Evolutionary conservation across 345 rosid species (phyloP), one percentile per base, ranked within the genome.

Genomic region (Gossypium thurberi): DNA sequence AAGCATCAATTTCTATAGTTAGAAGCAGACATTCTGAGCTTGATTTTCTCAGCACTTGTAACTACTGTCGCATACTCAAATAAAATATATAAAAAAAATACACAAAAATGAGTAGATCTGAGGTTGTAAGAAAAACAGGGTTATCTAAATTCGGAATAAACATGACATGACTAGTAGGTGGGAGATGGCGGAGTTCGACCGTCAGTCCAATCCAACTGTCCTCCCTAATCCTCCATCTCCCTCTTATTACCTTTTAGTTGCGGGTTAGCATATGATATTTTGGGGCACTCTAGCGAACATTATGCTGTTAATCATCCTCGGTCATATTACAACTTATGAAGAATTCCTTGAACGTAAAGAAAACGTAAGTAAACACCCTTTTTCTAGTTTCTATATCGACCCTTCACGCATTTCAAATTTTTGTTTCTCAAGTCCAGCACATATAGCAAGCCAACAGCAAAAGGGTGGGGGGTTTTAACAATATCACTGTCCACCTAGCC

Each of bases 91-190:
- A 44, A 0, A 44, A 9, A 9, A 44, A 44, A 44, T 1, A 44
- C 10, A 10, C 10, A 2, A 50, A 50, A 48, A 50, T 14, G 23
- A 67, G 21, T 47, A 25, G 40, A 23, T 25, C 43, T 26, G 17
- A 47, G 46, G 60, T 51, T 69, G 60, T n/a, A 69, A 15, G 26
- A 28, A 69, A 69, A 51, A 4, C 46, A 69, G 25, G 21, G 46
- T 51, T 28, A 67, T 17, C 47, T 68, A 69, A 50, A 10, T 10
- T 10, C n/a, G 56, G 72, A 28, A 50, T 8, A 50, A 8, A 15
- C 44, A 50, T 68, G 37, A 26, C 17, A 50, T 26, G 72, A 50
- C 25, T 68, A 50, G 59, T 68, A 10, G 71, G 71, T 66, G 70
- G 59, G 6, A 20, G 59, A 55, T 50, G 55, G 23, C 3, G 12